Evolutionary conservation across 2,329 filamentous ascomycete genomes (phyloP), one percentile per base, ranked within the genome.

Genomic region (Diaporthe citri): DNA sequence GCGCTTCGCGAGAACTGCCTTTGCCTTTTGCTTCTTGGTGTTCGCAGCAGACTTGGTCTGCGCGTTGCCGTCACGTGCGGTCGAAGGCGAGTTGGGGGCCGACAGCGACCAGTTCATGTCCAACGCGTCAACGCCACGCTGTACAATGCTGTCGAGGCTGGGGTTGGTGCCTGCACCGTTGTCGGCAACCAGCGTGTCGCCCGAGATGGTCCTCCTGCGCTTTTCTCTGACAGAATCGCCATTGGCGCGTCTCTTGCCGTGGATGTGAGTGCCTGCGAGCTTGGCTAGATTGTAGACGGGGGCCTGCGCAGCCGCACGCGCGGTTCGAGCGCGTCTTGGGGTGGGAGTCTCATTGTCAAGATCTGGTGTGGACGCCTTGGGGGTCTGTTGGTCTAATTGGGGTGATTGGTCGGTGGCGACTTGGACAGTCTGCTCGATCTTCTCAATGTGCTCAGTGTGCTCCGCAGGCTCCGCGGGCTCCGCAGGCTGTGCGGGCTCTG

Each of bases 281-380:
- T 90, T 88, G 77, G 90, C 87, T 22, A 93, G 84, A 79, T 95
- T 95, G 84, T 95, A 95, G 22, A 92, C 89, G 17, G 90, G 88
- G 25, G 90, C 85, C 71, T 87, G 88, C n/a, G 71, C 48, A 84
- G 79, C 76, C 90, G 88, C 51, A 87, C 85, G 79, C 92, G 90
- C 78, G 88, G 88, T 76, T 89, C 87, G 74, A 91, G 89, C 72
- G 81, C 80, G 69, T 82, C 78, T n/a, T 83, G 79, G 57, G 82
- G 77, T 70, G 6, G 76, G 52, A 36, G 67, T 73, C 46, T 71
- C 72, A 28, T 78, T 67, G 64, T 69, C 62, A 48, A 75, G 46
- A 12, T 51, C 41, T 51, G 56, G 34, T 17, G 57, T 55, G 31
- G 71, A 36, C n/a, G 62, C 31, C 20, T 22, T 34, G 17, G 73